Percentiles rank a stretch among this genome's conserved stretches.
Conservation (phyloP, 2,329 filamentous ascomycete genomes). For the Colletotrichum musicola region DNA sequence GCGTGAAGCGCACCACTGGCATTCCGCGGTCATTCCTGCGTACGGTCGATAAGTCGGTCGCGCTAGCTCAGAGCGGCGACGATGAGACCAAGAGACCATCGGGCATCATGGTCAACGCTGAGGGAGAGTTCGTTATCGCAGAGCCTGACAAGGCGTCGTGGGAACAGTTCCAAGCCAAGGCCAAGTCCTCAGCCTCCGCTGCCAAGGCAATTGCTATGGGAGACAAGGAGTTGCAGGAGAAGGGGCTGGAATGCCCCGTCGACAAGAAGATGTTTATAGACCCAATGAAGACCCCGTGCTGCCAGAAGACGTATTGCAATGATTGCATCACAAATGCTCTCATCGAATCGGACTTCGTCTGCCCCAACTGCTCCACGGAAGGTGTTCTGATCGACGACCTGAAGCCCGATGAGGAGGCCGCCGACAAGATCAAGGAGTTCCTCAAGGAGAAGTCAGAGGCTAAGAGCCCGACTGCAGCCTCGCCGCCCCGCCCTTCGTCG, state of each 20-base stretch:
- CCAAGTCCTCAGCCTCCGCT: slow-evolving; percentile 85
- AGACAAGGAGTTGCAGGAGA: slow-evolving; percentile 89
- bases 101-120: slow-evolving; percentile 96
- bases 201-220: slow-evolving; percentile 82
- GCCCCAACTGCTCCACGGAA: slow-evolving; percentile 90
- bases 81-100: slow-evolving; percentile 86
- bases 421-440: slow-evolving; percentile 83
- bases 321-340: slow-evolving; percentile 99
- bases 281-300: slow-evolving; percentile 99
- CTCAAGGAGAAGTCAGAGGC: slow-evolving; percentile 68
- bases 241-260: slow-evolving; percentile 91
- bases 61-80: slow-evolving; percentile 78
- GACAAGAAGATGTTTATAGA: slow-evolving; percentile 99
- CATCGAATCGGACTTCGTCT: slow-evolving; percentile 97
- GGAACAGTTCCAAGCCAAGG: slow-evolving; percentile 97
- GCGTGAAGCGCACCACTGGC: slow-evolving; percentile 95
- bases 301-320: slow-evolving; percentile 98
- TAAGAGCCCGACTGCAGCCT: slow-evolving; percentile 59
- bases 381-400: slow-evolving; percentile 95
- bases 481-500: slow-evolving; percentile 46
- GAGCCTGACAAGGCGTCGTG: slow-evolving; percentile 95
- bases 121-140: slow-evolving; percentile 97
- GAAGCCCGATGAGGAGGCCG: slow-evolving; percentile 82
- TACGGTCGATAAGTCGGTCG: slow-evolving; percentile 91
- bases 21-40: slow-evolving; percentile 96